Evolutionary conservation across 1,284 basidiomycete genomes (phyloP), one percentile per base, ranked within the genome.

Genomic region (Cutaneotrichosporon curvatum): DNA sequence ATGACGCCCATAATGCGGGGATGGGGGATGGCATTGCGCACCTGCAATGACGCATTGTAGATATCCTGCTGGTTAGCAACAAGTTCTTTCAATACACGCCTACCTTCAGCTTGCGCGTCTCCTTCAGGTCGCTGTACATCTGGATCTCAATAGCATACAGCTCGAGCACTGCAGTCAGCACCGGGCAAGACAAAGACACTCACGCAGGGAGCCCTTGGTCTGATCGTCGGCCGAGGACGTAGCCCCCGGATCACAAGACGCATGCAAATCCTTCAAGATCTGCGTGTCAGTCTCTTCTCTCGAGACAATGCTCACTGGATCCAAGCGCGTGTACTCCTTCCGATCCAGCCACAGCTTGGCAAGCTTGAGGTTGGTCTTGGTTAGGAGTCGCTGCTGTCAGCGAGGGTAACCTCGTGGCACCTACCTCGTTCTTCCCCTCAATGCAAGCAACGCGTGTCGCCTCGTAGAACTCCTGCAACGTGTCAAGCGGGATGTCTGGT

Each of bases 1-100:
- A 99, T 98, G 45, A 97, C 87, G 43, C 94, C 95, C 85, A 97
- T 91, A 63, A 98, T 97, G 21, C 91, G 82, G 8, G 95, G 95
- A 73, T 98, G 95, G 10, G 94, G 92, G 51, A 99, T 97, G 8
- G 95, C 95, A 28, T 90, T 94, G 45, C 87, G 85, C 47, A 99
- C 89, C 45, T 83, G 81, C 57, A 87, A 85, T 2, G 90, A 86
- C 5, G 92, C 90, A 56, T 95, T 89, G 74, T 98, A 99, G 44
- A 97, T 95, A 71, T 96, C 89, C 88, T 91, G 62, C 19, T 39
- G 32, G 14, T 19, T 18, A 40, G 15, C 22, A 15, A 16, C n/a
- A n/a, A n/a, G n/a, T 4, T 18, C 14, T 28, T 8, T 5, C 4
- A 19, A 19, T 32, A 4, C 21, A 12, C 14, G 4, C 53, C 45